Evolutionary conservation across 176 grass and related monocot species (phyloP).

Genomic region (maize (Zea mays)): Zm-B73-REFERENCE-NAM-5.0 NC_050101.1:113386001-113386500

Average conservation of each 20-base stretch:
- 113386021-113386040: conserved; percentile 8
- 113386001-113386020: neutral
- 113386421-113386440: neutral
- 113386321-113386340: conserved; percentile 82
- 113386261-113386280: conserved; percentile 46
- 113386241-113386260: conserved; percentile 39
- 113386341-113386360: conserved; percentile 89
- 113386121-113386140: conserved; percentile 30
- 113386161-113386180: conserved; percentile 65
- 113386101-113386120: conserved; percentile 35
- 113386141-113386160: conserved; percentile 17
- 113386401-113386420: conserved; percentile 14
- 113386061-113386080: conserved; percentile 19
- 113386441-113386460: neutral
- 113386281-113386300: conserved; percentile 82
- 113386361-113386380: conserved; percentile 85
- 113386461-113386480: neutral
- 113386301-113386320: conserved; percentile 76
- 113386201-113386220: conserved; percentile 70
- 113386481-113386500: neutral
- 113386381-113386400: conserved; percentile 33
- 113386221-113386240: conserved; percentile 89
- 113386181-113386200: conserved; percentile 72
- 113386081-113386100: conserved; percentile 22
- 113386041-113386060: conserved; percentile 23